Evolutionary conservation across 192 early-diverging fungal species (phyloP), one percentile per base, ranked within the genome.

Genomic region (Podila epicladia): DNA sequence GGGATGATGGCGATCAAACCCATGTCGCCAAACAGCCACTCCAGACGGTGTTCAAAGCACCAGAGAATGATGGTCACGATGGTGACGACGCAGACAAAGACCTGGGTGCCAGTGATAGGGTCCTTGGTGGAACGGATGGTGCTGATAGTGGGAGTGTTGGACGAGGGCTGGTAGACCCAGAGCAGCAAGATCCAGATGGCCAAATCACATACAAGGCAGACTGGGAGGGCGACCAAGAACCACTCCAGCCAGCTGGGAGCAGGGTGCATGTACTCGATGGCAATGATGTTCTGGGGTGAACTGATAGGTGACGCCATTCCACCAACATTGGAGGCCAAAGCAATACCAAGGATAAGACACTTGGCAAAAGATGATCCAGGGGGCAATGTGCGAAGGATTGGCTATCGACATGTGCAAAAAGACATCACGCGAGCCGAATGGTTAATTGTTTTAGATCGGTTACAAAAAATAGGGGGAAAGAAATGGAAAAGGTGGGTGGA

Each of bases 251-350:
- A 99, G 41, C 93, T 90, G 1, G 95, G 95, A 7, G 91, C 69
- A 15, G 96, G 97, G 29, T 88, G 79, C 96, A 99, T 99, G 65
- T 91, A 96, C 65, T 93, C 90, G 66, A 99, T 95, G 9, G 97
- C 95, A 69, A 99, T 94, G 65, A 96, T 95, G 85, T 99, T 99
- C 74, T 99, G 97, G n/a, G 97, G 97, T 19, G 95, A 96, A 20
- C 95, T 92, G 71, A 99, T 99, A 15, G 97, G 97, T 22, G 95
- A 95, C 4, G 97, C 94, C 97, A 99, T 99, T 32, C 97, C 97
- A 59, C 97, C 97, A 24, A 99, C 89, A 59, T 99, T 99, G 19
- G 96, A 93, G 2, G 97, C 97, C 73, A 99, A 82, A 6, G 97
- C 97, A 82, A 99, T 99, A n/a, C 97, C 97, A 51, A 99, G 86